Percentiles rank a stretch among this genome's conserved stretches.
Conservation (phyloP, 371 early-diverging fungal species). For the Fennellomyces sp. region DNA sequence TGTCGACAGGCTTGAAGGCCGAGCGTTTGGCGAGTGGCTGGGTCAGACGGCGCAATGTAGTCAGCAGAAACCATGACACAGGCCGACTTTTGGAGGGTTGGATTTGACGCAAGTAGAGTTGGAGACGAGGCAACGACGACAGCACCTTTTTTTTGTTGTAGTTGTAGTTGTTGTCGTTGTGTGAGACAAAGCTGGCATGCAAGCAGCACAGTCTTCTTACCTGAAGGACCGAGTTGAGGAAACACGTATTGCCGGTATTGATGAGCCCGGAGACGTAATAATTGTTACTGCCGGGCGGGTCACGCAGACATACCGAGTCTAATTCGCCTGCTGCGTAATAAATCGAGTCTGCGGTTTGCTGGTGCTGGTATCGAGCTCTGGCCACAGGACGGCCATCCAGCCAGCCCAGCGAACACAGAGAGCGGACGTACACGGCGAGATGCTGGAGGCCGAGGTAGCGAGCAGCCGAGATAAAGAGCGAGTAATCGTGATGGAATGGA, state of each 20-base stretch:
- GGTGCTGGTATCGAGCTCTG: conserved; percentile 1
- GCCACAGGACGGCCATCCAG: no score
- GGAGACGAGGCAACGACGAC: conserved; percentile 42
- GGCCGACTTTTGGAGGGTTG: conserved; percentile 11
- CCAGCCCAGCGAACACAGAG: not conserved
- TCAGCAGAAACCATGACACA: conserved; percentile 35
- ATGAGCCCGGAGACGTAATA: conserved; percentile 66
- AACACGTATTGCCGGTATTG: conserved; percentile 94
- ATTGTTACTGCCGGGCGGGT: not conserved
- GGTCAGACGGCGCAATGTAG: conserved; percentile 32
- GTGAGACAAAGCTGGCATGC: not conserved
- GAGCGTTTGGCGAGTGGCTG: conserved; percentile 23
- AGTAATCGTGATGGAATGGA: conserved; percentile 19
- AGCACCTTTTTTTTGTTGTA: conserved; percentile 40
- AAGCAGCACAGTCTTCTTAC: conserved; percentile 38
- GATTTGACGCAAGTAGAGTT: conserved; percentile 31
- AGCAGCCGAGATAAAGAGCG: not conserved
- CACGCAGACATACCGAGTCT: not conserved
- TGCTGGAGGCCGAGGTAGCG: not conserved
- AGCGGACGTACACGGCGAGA: not conserved
- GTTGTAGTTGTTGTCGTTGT: not conserved
- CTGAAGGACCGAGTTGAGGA: conserved; percentile 92
- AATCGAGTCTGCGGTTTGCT: not conserved
- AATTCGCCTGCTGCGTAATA: not conserved
- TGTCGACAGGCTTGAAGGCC: conserved; percentile 34